Conservation (phyloP, 2,329 filamentous ascomycete genomes). For the Fusarium graminum region DNA sequence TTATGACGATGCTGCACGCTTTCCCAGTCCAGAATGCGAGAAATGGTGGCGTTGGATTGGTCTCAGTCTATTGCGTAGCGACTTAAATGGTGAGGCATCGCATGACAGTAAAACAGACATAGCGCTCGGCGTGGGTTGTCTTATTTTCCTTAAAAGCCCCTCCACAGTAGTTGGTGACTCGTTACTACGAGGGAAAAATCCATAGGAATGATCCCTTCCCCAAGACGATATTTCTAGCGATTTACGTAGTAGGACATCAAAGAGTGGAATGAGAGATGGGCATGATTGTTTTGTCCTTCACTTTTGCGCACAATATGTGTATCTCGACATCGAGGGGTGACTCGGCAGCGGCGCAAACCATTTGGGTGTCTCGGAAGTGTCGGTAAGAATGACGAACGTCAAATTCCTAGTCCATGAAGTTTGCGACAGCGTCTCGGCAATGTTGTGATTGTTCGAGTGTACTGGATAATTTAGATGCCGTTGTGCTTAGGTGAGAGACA, state of each 20-base stretch:
- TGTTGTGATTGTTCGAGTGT: slow-evolving; percentile 9
- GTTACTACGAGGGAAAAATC: not conserved
- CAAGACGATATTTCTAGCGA: not conserved
- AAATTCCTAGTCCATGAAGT: slow-evolving; percentile 2
- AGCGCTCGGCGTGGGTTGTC: slow-evolving; percentile 11
- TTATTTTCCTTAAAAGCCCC: not conserved
- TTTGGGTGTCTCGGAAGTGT: slow-evolving; percentile 31
- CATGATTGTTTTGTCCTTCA: slow-evolving; percentile 20
- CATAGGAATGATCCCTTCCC: not conserved
- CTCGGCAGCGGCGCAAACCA: slow-evolving; percentile 13
- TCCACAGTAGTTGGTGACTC: not conserved
- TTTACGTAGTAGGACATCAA: not conserved
- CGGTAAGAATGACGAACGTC: slow-evolving; percentile 3
- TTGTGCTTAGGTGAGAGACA: not conserved
- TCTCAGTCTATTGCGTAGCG: slow-evolving; percentile 51
- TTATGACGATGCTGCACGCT: slow-evolving; percentile 33
- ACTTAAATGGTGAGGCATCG: slow-evolving; percentile 32
- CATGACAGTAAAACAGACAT: slow-evolving; percentile 34
- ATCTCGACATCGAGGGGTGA: slow-evolving; percentile 6
- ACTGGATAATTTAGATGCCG: slow-evolving; percentile 19
- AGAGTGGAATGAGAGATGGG: slow-evolving; percentile 28
- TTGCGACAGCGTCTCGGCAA: slow-evolving; percentile 37
- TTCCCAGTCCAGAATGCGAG: slow-evolving; percentile 22
- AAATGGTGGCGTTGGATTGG: slow-evolving; percentile 49
- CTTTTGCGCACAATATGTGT: slow-evolving; percentile 17